Base-by-base conservation (phyloP, 2,329 filamentous ascomycete species). In the Pseudogymnoascus sp. region DNA sequence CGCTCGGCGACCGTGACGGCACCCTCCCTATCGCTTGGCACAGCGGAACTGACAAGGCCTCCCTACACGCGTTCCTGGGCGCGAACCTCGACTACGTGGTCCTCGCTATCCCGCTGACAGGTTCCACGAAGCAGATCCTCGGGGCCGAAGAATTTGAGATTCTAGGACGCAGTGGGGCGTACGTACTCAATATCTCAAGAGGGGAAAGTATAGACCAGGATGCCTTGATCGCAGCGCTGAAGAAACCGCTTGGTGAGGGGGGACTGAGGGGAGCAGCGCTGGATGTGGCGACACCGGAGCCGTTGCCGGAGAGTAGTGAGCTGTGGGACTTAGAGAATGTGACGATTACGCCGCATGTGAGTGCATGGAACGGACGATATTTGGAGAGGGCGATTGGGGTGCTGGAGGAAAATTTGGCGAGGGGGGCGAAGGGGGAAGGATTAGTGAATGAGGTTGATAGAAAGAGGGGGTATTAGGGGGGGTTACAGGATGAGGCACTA, bases 271-370 rank as follows among this genome's bases (percentile, higher is more conserved):
- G 85, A 30, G 86, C 85, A 0, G 84, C 84, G 3, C 72, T 89
- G 35, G 86, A 89, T 73, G 86, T 89, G 1, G 83, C 85, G 12
- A 84, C 88, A 65, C 85, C 86, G 0, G 86, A 89, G 67, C 86
- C 86, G 0, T 69, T 89, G 64, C 84, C 83, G 0, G 66, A 71
- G 16, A 79, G 85, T 41, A 79, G 81, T 66, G 80, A 83, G 66
- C 70, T 89, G 59, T 89, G 86, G 86, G 78, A 78, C 57, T 71
- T 83, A 63, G 77, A 80, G 20, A 87, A 88, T 71, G 78, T 84
- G 38, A 77, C 81, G 62, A 78, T 88, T 35, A 87, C 84, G 64
- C 85, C 85, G 62, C 86, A 89, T 77, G 74, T 87, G 3, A 86
- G 81, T 72, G 80, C 80, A 0, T 64, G 75, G 41, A 80, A 81